Base-by-base conservation (phyloP, 352 stramenopile species). In the Pythium sukuiense region DNA sequence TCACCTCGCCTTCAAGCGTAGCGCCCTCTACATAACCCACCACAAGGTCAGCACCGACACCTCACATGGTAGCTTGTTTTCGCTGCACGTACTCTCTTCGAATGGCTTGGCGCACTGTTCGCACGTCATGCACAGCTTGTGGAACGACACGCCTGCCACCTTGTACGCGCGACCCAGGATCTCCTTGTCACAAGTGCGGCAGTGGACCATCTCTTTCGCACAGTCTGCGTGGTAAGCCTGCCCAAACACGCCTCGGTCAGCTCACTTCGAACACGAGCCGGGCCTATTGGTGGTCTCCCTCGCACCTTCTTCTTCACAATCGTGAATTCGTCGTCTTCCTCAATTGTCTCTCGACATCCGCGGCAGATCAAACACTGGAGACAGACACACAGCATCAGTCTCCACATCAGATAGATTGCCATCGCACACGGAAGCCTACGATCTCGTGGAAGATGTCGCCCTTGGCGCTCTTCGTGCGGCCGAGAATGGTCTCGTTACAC, bases 381-480 rank as follows among this genome's bases (percentile, higher is more conserved):
- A 46, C 12, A 45, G 7, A 43, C 26, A 43, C 18, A 18, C 6
- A 6, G 18, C 27, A 18, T 43, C 2, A 57, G 27, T 48, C 30
- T 43, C 50, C 27, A 27, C 16, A 39, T 1, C 27, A n/a, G n/a
- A n/a, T n/a, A n/a, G n/a, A n/a, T 30, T 12, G 20, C n/a, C 26
- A 37, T 7, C 33, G 49, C 27, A 27, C 2, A 4, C 24, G 1
- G 26, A n/a, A 37, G 52, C 68, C 29, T n/a, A 89, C 80, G 52
- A 92, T 91, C 64, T 94, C 85, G 72, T 94, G 85, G 64, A 92
- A 94, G 60, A 94, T 90, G 61, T 94, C 77, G 67, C 79, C 73
- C 66, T 90, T 85, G 52, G 80, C 85, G 41, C 71, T 81, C 69
- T 90, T 90, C 41, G 83, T 92, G 63, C 82, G 83, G 24, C 85